Conservation (phyloP, 2,329 filamentous ascomycete species). For the Xylariales sp. region DNA sequence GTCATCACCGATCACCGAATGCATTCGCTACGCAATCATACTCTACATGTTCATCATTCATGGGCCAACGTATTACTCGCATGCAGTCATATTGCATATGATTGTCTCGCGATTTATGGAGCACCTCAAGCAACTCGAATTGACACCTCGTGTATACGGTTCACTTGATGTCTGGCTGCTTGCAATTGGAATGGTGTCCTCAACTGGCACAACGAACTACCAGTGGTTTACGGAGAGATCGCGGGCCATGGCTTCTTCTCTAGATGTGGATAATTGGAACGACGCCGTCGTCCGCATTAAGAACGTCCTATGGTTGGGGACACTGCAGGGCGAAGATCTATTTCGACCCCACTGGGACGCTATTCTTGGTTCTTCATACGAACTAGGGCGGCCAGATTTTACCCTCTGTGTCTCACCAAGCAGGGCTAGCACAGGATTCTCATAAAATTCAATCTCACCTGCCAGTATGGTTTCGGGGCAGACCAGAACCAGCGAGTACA, state of each 20-base stretch:
- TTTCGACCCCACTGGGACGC: no score
- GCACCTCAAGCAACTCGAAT: slow-evolving; percentile 22
- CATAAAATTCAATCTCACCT: no score
- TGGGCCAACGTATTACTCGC: slow-evolving; percentile 52
- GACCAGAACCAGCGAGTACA: no score
- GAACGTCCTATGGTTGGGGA: background rate
- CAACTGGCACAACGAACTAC: slow-evolving; percentile 21
- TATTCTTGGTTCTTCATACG: no score
- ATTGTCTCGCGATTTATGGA: slow-evolving; percentile 28
- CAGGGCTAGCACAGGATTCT: no score
- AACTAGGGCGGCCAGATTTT: no score
- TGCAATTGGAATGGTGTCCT: slow-evolving; percentile 34
- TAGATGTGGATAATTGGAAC: slow-evolving; percentile 16
- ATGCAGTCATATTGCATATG: slow-evolving; percentile 33
- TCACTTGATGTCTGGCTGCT: slow-evolving; percentile 38
- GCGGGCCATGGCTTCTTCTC: background rate
- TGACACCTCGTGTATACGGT: slow-evolving; percentile 7
- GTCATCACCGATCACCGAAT: slow-evolving; percentile 29
- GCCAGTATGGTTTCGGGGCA: no score
- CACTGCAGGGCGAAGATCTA: background rate
- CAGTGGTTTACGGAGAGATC: slow-evolving; percentile 27
- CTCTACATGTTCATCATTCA: slow-evolving; percentile 51
- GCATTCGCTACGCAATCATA: slow-evolving; percentile 39
- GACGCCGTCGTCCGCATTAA: slow-evolving; percentile 12
- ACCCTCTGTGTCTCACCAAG: no score